These are phyloP conservation scores for Pueraria montana DNA, from an alignment of 306 rosid species.

Conservation along the genomic window DNA sequence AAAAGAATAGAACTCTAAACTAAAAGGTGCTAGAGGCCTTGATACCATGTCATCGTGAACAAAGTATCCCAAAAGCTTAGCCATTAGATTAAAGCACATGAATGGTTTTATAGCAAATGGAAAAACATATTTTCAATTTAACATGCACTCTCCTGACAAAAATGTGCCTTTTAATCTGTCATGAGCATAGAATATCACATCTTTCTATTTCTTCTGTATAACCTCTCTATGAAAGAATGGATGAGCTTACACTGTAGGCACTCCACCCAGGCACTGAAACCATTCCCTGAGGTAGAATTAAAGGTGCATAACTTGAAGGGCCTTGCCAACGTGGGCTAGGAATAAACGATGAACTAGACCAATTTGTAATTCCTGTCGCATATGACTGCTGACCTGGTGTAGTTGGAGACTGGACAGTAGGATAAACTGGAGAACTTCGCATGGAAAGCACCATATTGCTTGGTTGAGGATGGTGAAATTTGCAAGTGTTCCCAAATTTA, in stretches of 20 bases:
- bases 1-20: background rate
- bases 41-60: background rate
- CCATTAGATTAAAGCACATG: conserved; percentile 9
- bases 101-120: background rate
- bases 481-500: conserved; percentile 93
- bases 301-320: conserved; percentile 88
- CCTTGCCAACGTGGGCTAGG: conserved; percentile 99
- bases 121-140: conserved; percentile 29
- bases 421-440: conserved; percentile 87
- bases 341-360: conserved; percentile 93
- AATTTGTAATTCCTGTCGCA: conserved; percentile 83
- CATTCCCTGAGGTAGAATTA: conserved; percentile 93
- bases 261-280: conserved; percentile 96
- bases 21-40: background rate
- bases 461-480: conserved; percentile 97
- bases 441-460: conserved; percentile 90
- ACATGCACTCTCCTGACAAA: conserved; percentile 1
- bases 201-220: conserved; percentile 28
- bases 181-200: conserved; percentile 30
- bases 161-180: conserved; percentile 25
- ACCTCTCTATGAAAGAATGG: conserved; percentile 35
- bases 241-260: conserved; percentile 81
- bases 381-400: conserved; percentile 92
- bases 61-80: background rate
- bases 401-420: conserved; percentile 89